phyloP scores from a whole-genome alignment of 306 rosid species.

The Gynostemma pentaphyllum region DNA sequence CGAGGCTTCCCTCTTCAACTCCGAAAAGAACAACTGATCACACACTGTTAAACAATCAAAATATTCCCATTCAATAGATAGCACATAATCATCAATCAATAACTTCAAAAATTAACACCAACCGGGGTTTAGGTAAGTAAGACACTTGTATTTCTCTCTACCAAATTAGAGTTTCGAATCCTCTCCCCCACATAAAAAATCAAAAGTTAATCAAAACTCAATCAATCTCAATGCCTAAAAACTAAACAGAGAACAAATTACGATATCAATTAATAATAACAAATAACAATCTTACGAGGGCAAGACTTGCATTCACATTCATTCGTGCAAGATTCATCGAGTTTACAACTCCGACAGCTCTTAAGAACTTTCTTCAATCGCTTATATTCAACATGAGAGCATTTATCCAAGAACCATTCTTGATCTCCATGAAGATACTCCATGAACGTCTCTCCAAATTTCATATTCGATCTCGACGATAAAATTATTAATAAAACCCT shows the following conservation, averaged over 20 bases:
- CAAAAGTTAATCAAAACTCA: not conserved
- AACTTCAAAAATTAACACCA: no score
- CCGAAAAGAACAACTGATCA: constrained; percentile 66
- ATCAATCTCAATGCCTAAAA: not conserved
- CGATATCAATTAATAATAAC: not conserved
- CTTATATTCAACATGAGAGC: constrained; percentile 61
- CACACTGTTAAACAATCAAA: constrained; percentile 39
- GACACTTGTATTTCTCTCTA: no score
- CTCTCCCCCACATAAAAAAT: no score
- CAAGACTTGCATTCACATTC: constrained; percentile 64
- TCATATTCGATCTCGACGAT: constrained; percentile 25
- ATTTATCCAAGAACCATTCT: constrained; percentile 39
- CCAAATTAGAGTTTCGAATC: no score
- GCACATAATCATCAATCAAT: not conserved
- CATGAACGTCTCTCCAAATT: constrained; percentile 54
- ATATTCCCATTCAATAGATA: not conserved
- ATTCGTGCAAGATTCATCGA: constrained; percentile 13
- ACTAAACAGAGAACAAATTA: not conserved
- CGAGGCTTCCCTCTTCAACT: constrained; percentile 76
- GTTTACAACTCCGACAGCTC: constrained; percentile 43
- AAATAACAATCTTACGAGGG: constrained; percentile 28
- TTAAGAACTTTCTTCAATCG: constrained; percentile 70
- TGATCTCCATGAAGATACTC: constrained; percentile 61
- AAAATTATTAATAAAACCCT: constrained; percentile 19
- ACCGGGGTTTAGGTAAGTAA: no score